These are phyloP conservation scores for Heliamphora pulchella DNA, from an alignment of 179 eudicot species.

Conservation along the genomic window DNA sequence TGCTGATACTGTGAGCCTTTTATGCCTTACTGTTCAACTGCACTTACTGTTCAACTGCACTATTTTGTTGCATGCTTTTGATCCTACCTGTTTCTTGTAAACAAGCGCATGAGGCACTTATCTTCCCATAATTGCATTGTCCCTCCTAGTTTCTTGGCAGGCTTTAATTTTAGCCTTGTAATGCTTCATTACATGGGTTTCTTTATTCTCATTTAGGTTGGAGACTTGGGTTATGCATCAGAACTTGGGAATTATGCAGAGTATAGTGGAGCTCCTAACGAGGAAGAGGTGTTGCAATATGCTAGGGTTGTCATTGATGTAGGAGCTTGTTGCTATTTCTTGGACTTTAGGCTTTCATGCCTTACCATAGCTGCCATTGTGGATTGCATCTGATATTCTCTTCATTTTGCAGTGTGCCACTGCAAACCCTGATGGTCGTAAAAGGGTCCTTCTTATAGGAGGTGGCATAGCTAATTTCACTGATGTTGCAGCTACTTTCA, in stretches of 20 bases:
- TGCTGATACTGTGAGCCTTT: slow-evolving; percentile 51
- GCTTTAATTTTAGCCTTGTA: neutral
- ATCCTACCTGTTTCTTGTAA: neutral
- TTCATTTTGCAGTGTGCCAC: slow-evolving; percentile 53
- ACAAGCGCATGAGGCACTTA: neutral
- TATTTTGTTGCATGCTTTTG: neutral
- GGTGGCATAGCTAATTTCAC: slow-evolving; percentile 75
- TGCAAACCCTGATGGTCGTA: slow-evolving; percentile 55
- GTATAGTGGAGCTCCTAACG: slow-evolving; percentile 73
- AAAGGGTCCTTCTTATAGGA: slow-evolving; percentile 62
- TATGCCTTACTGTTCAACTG: neutral
- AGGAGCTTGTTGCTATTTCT: slow-evolving; percentile 18
- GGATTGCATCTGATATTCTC: neutral
- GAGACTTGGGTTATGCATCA: slow-evolving; percentile 63
- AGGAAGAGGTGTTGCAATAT: slow-evolving; percentile 73
- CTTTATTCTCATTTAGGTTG: slow-evolving; percentile 29
- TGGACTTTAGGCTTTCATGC: neutral
- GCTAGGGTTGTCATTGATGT: slow-evolving; percentile 71
- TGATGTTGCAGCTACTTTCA: slow-evolving; percentile 66
- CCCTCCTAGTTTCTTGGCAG: neutral
- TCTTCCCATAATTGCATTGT: neutral
- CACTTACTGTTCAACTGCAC: neutral
- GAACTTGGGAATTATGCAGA: slow-evolving; percentile 73
- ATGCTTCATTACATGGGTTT: neutral
- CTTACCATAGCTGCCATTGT: neutral